Percentiles rank a stretch among this genome's conserved stretches.
phyloP scores from a whole-genome alignment of 208 protist species.

The Acanthamoeba quina region DNA sequence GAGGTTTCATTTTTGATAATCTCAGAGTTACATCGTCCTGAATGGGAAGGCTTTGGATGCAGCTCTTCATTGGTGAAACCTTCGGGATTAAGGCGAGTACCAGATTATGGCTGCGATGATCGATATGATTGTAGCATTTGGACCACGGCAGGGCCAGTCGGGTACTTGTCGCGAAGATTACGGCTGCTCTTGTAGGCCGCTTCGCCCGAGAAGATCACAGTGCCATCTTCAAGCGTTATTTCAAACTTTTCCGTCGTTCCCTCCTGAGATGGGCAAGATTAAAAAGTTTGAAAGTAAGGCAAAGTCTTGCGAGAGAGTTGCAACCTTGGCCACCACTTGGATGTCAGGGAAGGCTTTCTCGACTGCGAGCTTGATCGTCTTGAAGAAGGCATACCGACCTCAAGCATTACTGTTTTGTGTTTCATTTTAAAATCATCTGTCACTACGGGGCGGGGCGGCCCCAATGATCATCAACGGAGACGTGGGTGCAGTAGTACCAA shows the following conservation, averaged over 20 bases:
- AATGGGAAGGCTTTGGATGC: background rate
- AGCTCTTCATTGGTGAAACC: background rate
- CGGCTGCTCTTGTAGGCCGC: background rate
- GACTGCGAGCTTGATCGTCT: background rate
- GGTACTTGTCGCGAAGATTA: slow-evolving; percentile 48
- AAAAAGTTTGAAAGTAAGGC: background rate
- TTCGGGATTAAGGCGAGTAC: background rate
- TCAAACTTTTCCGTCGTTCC: slow-evolving; percentile 14
- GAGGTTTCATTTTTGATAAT: background rate
- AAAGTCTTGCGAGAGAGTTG: background rate
- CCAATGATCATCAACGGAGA: too few relatives aligned
- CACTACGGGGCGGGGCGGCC: too few relatives aligned
- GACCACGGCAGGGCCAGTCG: slow-evolving; percentile 2
- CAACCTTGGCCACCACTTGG: slow-evolving; percentile 28
- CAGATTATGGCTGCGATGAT: background rate
- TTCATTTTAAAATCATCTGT: too few relatives aligned
- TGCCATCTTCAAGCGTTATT: slow-evolving; percentile 66
- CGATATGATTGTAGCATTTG: background rate
- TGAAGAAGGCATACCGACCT: slow-evolving; percentile 54
- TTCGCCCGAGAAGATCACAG: slow-evolving; percentile 34
- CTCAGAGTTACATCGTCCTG: slow-evolving; percentile 2
- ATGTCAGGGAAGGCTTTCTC: slow-evolving; percentile 46
- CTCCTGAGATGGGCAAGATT: background rate
- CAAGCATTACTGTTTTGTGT: slow-evolving; percentile 44
- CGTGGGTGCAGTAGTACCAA: background rate